phyloP scores from a whole-genome alignment of 2,329 filamentous ascomycete genomes.

The Calonectria henricotiae region DNA sequence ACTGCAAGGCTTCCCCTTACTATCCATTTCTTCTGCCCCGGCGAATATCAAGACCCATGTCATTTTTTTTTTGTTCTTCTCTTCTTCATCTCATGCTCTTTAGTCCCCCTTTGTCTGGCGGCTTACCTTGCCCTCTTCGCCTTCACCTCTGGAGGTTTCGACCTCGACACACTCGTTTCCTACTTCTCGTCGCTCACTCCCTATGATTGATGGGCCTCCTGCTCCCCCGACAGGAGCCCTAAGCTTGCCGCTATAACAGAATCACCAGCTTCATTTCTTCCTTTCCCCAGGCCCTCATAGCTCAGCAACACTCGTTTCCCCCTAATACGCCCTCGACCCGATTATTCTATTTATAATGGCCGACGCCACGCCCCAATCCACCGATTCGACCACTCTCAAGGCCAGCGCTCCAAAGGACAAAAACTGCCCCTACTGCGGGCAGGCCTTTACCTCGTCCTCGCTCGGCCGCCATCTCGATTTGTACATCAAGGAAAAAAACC shows the following conservation, averaged over 20 bases:
- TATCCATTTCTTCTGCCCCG: slow-evolving; percentile 36
- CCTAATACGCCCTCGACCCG: slow-evolving; percentile 25
- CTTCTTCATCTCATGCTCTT: slow-evolving; percentile 39
- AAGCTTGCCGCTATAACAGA: slow-evolving; percentile 38
- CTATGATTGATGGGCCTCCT: slow-evolving; percentile 53
- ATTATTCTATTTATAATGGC: slow-evolving; percentile 53
- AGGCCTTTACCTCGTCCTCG: slow-evolving; percentile 93
- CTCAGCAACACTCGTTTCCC: slow-evolving; percentile 42
- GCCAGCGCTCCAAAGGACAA: slow-evolving; percentile 82
- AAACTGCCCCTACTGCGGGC: slow-evolving; percentile 88
- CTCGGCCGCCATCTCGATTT: slow-evolving; percentile 94
- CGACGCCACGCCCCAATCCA: slow-evolving; percentile 54
- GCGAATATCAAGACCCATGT: slow-evolving; percentile 32
- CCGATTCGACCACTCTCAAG: slow-evolving; percentile 61
- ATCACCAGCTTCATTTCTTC: slow-evolving; percentile 39
- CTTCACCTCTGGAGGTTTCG: slow-evolving; percentile 48
- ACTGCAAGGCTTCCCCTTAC: slow-evolving; percentile 39
- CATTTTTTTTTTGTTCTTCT: slow-evolving; percentile 40
- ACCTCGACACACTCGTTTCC: slow-evolving; percentile 55
- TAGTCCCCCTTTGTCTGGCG: slow-evolving; percentile 30
- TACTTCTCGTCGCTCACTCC: slow-evolving; percentile 50
- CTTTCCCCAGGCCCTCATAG: slow-evolving; percentile 41
- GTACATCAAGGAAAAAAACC: slow-evolving; percentile 95
- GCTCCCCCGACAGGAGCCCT: slow-evolving; percentile 54
- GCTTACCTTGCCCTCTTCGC: slow-evolving; percentile 20